Evolutionary conservation across 2,329 filamentous ascomycete genomes (phyloP), one percentile per base, ranked within the genome.

Genomic region (Calonectria crousiana): DNA sequence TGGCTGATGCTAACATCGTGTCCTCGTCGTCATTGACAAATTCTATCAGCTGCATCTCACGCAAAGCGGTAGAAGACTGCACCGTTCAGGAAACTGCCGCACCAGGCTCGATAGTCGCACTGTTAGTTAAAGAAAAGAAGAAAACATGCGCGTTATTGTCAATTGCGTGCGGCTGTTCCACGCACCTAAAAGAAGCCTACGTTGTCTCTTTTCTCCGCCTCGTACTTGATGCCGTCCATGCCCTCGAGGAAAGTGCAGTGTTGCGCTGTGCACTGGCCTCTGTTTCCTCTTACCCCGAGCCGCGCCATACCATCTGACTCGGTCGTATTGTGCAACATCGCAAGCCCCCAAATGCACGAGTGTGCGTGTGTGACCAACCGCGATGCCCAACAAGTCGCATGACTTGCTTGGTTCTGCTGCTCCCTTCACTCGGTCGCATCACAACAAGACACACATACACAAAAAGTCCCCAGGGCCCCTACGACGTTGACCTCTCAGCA

Each of bases 391-490:
- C 14, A n/a, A 30, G 49, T 53, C 65, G 23, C n/a, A 51, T 67
- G 65, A 34, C 65, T 23, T 67, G 32, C 65, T 23, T 67, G 32
- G 36, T 13, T 16, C 18, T 18, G 18, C 26, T 18, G 14, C 41
- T 49, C 60, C 34, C 26, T 65, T 65, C 60, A 65, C 26, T 65
- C 41, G 41, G 38, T 49, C 60, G 60, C 60, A 65, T 49, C 26
- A 65, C 26, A 44, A 49, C 41, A 49, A 44, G 41, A 44, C 38
- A 49, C 28, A 65, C 60, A 34, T 49, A 32, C 16, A 49, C 60
- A 30, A 65, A 65, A 65, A 71, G 51, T 26, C 28, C 49, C 68
- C n/a, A 38, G 36, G 58, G 36, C n/a, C 49, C 58, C 53, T 71
- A 41, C 68, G 32, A 52, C 28, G 34, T 60, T 47, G 64, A 62